phyloP scores from a whole-genome alignment of 169 alveolate species.

The Plasmodium coatneyi region DNA sequence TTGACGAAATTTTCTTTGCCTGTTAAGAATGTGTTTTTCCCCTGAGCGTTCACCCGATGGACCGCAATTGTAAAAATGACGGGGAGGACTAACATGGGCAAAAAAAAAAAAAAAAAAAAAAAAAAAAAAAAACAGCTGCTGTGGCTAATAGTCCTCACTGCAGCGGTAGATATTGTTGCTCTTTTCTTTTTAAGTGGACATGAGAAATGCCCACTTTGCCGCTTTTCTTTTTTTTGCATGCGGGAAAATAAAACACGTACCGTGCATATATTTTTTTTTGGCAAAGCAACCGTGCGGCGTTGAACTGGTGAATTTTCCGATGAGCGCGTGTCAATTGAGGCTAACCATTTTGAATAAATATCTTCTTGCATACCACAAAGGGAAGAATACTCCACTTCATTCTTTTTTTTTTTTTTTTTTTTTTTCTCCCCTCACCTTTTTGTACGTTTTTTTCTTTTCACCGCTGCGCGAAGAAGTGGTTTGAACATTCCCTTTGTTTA shows the following conservation, averaged over 20 bases:
- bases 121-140: neutral
- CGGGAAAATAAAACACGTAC: neutral
- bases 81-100: neutral
- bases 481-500: neutral
- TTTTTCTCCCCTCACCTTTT: neutral
- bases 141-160: neutral
- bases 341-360: neutral
- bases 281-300: neutral
- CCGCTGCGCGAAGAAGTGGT: neutral
- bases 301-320: neutral
- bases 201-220: neutral
- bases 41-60: neutral
- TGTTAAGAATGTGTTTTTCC: neutral
- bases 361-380: neutral
- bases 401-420: neutral
- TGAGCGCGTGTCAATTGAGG: neutral
- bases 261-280: neutral
- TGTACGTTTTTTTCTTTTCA: neutral
- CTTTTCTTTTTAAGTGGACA: neutral
- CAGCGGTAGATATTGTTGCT: neutral
- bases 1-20: neutral
- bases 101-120: neutral
- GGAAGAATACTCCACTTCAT: neutral
- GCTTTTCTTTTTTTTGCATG: neutral
- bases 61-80: neutral